Base-by-base conservation (phyloP, 306 rosid genomes). In the Begonia masoniana region DNA sequence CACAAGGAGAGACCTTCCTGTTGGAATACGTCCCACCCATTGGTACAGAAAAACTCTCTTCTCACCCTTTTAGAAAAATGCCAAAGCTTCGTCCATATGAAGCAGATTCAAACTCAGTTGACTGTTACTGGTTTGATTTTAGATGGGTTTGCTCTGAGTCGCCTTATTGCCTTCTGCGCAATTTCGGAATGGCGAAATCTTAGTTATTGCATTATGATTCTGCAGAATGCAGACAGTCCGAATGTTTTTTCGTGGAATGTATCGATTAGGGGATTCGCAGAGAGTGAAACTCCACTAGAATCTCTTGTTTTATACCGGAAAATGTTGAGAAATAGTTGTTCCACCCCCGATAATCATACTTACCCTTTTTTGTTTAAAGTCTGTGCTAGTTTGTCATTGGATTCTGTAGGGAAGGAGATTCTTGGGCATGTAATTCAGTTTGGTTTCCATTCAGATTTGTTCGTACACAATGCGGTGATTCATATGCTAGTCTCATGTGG, bases 21-120 rank as follows among this genome's bases (percentile, higher is more conserved):
- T 64, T 79, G 94, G 94, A 84, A 78, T 63, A 62, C 83, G 2
- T 59, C 68, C 15, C 85, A 81, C 67, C 43, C 68, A 35, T 65
- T 73, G 24, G 81, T 84, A 15, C 68, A 54, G 57, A 48, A 72
- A 4, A 75, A 69, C 43, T 78, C 79, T 10, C 77, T 88, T 10
- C 84, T 88, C 57, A 71, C 76, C 49, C 64, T 84, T 47, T 51
- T 84, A 39, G 93, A 88, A 64, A 52, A 62, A 57, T 84, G 85
- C 71, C 65, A 72, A 51, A 71, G 79, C 47, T 35, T 84, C 52
- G 47, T 69, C 57, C 88, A 88, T 41, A 59, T 88, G 72, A 84
- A 66, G 79, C 82, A 77, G 68, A 82, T 82, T 64, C 97, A 88
- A 58, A 65, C 86, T 39, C 97, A 74, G 41, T 77, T 88, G 86